Conservation (phyloP, 2,329 filamentous ascomycete species). For the Cytospora schulzeri region DNA sequence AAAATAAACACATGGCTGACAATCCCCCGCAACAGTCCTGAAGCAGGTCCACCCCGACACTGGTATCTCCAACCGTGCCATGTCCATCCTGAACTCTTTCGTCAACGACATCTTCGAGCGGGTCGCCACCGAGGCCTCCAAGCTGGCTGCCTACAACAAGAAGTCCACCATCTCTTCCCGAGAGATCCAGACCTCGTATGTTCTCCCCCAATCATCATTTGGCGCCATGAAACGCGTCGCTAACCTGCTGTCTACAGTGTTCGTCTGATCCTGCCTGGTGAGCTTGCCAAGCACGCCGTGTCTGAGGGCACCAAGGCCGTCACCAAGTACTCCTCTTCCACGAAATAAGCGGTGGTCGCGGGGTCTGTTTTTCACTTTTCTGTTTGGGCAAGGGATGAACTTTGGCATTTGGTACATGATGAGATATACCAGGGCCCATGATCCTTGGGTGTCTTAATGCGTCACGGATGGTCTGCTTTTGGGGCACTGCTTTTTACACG, state of each 20-base stretch:
- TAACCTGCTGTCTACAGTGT: constrained; percentile 54
- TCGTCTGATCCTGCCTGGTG: constrained; percentile 94
- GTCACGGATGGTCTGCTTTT: constrained; percentile 67
- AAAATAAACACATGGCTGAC: constrained; percentile 36
- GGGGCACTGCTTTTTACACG: constrained; percentile 69
- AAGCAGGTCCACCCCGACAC: constrained; percentile 99
- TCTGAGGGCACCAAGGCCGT: constrained; percentile 99
- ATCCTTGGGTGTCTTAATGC: constrained; percentile 67
- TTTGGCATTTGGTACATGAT: constrained; percentile 62
- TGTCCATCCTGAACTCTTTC: constrained; percentile 99
- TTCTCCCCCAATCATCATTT: constrained; percentile 50
- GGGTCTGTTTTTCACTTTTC: constrained; percentile 56
- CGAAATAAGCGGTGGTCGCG: constrained; percentile 75
- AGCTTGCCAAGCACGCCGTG: constrained; percentile 98
- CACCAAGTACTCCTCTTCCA: constrained; percentile 99
- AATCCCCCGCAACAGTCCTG: constrained; percentile 66
- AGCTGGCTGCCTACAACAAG: constrained; percentile 99
- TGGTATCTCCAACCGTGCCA: constrained; percentile 99
- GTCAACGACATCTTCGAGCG: constrained; percentile 99
- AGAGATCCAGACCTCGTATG: constrained; percentile 95
- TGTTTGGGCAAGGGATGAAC: constrained; percentile 54
- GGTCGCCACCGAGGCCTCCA: constrained; percentile 96
- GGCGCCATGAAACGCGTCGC: not conserved
- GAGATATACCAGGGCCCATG: constrained; percentile 50
- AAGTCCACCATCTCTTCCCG: constrained; percentile 99